A percentile compares a stretch with the other conserved stretches of the same genome.
These are phyloP conservation scores for Curvularia lunata DNA, from an alignment of 2,329 filamentous ascomycete species.

Conservation along the genomic window DNA sequence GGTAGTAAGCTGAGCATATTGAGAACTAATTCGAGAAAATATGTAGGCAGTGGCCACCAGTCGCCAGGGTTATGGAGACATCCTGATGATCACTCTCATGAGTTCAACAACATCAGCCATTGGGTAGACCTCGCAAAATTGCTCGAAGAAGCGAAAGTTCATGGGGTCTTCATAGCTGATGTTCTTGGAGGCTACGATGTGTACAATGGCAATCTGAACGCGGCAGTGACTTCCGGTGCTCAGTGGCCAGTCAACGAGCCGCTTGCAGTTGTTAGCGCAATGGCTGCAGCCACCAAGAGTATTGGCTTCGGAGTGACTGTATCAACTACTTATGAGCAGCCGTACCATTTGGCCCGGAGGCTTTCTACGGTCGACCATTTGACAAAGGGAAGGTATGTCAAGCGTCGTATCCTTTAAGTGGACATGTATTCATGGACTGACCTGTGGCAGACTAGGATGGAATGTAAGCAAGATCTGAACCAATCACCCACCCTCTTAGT, in stretches of 20 bases:
- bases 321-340: conserved; percentile 72
- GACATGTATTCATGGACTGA: conserved; percentile 7
- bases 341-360: conserved; percentile 70
- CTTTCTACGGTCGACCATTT: conserved; percentile 72
- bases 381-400: conserved; percentile 61
- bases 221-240: conserved; percentile 66
- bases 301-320: conserved; percentile 74
- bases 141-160: conserved; percentile 49
- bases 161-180: conserved; percentile 52
- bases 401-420: background rate
- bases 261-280: conserved; percentile 66
- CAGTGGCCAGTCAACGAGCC: conserved; percentile 78
- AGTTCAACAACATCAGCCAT: conserved; percentile 55
- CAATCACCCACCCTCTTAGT: background rate
- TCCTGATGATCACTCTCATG: conserved; percentile 66
- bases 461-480: conserved; percentile 31
- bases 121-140: conserved; percentile 50
- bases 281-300: conserved; percentile 70
- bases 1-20: background rate
- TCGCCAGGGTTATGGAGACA: conserved; percentile 68
- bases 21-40: background rate
- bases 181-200: conserved; percentile 69
- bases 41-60: conserved; percentile 40
- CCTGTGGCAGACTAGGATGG: conserved; percentile 27
- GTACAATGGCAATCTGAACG: conserved; percentile 68